A percentile compares a stretch with the other conserved stretches of the same genome.
These are phyloP conservation scores for Phlebopus sp. DNA, from an alignment of 1,284 basidiomycete genomes.

Conservation along the genomic window DNA sequence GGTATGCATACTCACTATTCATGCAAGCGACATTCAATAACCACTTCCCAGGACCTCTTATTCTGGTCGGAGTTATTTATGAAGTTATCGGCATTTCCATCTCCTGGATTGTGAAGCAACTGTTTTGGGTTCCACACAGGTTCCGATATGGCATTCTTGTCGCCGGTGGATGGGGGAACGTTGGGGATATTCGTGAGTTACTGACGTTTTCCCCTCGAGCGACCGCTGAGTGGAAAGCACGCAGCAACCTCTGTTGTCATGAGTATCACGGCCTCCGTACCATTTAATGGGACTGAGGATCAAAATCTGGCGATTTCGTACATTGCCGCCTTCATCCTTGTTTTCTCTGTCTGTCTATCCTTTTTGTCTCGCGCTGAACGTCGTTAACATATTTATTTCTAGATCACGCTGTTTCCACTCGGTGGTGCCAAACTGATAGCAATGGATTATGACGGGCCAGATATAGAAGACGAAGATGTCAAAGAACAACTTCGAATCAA, in stretches of 20 bases:
- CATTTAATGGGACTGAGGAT: conserved; percentile 51
- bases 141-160: conserved; percentile 68
- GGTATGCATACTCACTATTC: conserved; percentile 37
- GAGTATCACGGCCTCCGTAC: conserved; percentile 49
- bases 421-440: conserved; percentile 52
- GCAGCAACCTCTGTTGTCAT: conserved; percentile 63
- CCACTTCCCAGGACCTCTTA: conserved; percentile 46
- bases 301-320: conserved; percentile 65
- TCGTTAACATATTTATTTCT: not conserved
- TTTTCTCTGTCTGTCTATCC: conserved; percentile 39
- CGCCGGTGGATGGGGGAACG: conserved; percentile 65
- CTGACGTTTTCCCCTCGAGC: not conserved
- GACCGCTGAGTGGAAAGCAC: not conserved
- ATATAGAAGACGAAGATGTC: conserved; percentile 54
- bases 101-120: conserved; percentile 55
- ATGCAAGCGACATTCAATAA: conserved; percentile 4
- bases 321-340: conserved; percentile 44
- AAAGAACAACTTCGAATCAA: conserved; percentile 37
- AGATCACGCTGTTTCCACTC: conserved; percentile 64
- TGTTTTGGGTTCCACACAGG: conserved; percentile 78
- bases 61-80: conserved; percentile 53
- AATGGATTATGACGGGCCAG: conserved; percentile 62
- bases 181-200: conserved; percentile 66
- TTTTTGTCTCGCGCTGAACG: not conserved
- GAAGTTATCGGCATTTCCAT: conserved; percentile 51